Percentiles rank a stretch among this genome's conserved stretches.
Evolutionary conservation across 345 rosid genomes (phyloP).

Genomic region (Sonneratia alba): DNA sequence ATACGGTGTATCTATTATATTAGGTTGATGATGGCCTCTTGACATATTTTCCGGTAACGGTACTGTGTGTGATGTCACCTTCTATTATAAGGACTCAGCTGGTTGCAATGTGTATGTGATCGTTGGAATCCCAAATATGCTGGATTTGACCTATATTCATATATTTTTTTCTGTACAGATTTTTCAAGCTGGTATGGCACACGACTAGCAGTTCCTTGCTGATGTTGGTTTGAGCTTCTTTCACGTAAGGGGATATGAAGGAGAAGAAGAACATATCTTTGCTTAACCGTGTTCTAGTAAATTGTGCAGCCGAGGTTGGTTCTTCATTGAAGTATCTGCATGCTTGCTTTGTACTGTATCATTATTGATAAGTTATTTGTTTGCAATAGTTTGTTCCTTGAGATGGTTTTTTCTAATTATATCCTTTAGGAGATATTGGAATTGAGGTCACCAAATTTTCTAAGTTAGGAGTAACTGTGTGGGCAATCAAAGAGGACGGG

Average conservation of each 20-base stretch:
- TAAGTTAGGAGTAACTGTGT: neutral
- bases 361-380: neutral
- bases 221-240: neutral
- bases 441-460: too few relatives aligned
- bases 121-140: neutral
- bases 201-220: constrained; percentile 1
- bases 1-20: too few relatives aligned
- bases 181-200: neutral
- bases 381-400: neutral
- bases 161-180: neutral
- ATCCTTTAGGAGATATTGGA: too few relatives aligned
- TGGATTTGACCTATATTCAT: neutral
- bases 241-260: constrained; percentile 56
- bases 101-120: neutral
- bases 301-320: constrained; percentile 74
- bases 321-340: neutral
- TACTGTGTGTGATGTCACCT: neutral
- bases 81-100: neutral
- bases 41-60: neutral
- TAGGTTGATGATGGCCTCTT: neutral
- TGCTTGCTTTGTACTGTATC: neutral
- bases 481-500: neutral
- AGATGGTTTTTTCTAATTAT: neutral
- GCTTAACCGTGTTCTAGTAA: constrained; percentile 64
- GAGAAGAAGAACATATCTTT: constrained; percentile 55